Base-by-base conservation (phyloP, 2,329 filamentous ascomycete species). In the Pezicula radicicola region DNA sequence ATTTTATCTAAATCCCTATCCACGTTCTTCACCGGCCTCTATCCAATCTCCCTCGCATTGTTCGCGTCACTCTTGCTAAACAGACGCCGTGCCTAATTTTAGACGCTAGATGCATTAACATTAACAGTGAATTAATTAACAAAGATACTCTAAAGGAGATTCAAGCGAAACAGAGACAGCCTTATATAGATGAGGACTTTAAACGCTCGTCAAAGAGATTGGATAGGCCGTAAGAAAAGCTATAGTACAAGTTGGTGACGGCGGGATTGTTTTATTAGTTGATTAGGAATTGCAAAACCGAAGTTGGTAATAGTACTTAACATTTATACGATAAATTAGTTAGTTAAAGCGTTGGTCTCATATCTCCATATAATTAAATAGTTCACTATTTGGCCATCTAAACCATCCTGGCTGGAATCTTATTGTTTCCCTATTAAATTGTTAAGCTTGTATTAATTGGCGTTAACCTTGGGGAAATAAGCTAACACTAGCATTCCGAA, bases 51-150 rank as follows among this genome's bases (percentile, higher is more conserved):
- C n/a, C n/a, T n/a, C n/a, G n/a, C n/a, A n/a, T n/a, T n/a, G n/a
- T n/a, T n/a, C n/a, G n/a, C n/a, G n/a, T n/a, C n/a, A n/a, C n/a
- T n/a, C n/a, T 87, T 1, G 82, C 85, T 19, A 78, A 86, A 63
- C 86, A 83, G 55, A 91, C 90, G 0, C 88, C 91, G 4, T 99
- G 94, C 64, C 76, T 99, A 54, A 97, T 99, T 59, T 73, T 99
- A 2, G 94, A 99, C 72, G 94, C 94, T 39, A 95, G 94, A 77
- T 94, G 97, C 66, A 91, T 94, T 53, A 94, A 91, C 63, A 88
- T 99, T 57, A 91, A 88, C 66, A 97, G 94, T 67, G 88, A 99
- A 66, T 75, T 99, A 18, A 93, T 97, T 15, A 92, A 97, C 63
- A 88, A 94, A 64, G 81, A 86, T n/a, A 96, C 91, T 0, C 79